Evolutionary conservation across 1,139 yeast species (phyloP).

Genomic region (Nakaseomyces delphensis): DNA sequence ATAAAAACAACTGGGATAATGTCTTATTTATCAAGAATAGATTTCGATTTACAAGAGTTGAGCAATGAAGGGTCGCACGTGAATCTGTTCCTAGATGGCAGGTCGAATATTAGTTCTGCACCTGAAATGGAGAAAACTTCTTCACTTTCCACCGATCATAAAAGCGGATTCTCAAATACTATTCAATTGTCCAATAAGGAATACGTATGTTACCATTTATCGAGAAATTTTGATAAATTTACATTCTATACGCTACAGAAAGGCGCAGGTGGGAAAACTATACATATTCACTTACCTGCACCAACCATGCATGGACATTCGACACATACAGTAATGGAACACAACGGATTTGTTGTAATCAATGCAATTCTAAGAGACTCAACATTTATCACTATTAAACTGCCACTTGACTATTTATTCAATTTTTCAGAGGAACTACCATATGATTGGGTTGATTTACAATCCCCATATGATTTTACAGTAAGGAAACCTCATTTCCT

Average conservation of each 20-base stretch:
- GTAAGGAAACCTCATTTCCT: constrained; percentile 53
- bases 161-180: constrained; percentile 19
- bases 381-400: constrained; percentile 31
- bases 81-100: constrained; percentile 4
- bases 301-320: constrained; percentile 22
- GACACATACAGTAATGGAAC: constrained; percentile 17
- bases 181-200: constrained; percentile 17
- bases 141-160: constrained; percentile 8
- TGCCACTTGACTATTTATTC: constrained; percentile 26
- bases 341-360: constrained; percentile 14
- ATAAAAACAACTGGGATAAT: not conserved
- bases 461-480: constrained; percentile 70
- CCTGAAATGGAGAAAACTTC: constrained; percentile 2
- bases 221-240: constrained; percentile 16
- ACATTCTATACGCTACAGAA: constrained; percentile 22
- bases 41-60: constrained; percentile 1
- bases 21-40: not conserved
- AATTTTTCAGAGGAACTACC: constrained; percentile 14
- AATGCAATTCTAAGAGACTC: constrained; percentile 30
- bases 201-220: constrained; percentile 23
- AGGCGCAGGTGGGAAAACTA: constrained; percentile 17
- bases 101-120: not conserved
- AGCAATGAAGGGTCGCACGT: not conserved
- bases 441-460: constrained; percentile 50
- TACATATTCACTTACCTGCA: constrained; percentile 23